Conservation (phyloP, 768 basidiomycete species). For the Daedalea quercina region DNA sequence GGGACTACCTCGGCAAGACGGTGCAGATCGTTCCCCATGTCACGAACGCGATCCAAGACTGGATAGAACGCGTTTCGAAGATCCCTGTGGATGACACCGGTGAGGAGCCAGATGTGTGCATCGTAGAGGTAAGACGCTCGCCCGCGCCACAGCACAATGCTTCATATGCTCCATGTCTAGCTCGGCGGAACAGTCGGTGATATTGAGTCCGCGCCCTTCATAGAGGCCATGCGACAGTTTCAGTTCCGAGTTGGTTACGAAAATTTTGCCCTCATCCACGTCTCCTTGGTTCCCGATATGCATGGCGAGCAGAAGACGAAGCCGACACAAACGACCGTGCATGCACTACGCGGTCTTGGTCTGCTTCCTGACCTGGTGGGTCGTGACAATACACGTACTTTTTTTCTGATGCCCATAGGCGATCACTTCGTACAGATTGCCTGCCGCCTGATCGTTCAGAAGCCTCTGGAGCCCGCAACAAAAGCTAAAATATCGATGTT, state of each 20-base stretch:
- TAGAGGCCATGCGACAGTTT: slow-evolving; percentile 99
- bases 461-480: slow-evolving; percentile 76
- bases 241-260: slow-evolving; percentile 96
- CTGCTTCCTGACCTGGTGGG: slow-evolving; percentile 86
- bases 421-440: no score
- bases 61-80: slow-evolving; percentile 93
- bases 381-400: slow-evolving; percentile 7
- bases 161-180: slow-evolving; percentile 30
- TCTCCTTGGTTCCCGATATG: slow-evolving; percentile 97
- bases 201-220: slow-evolving; percentile 96
- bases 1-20: slow-evolving; percentile 92
- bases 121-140: slow-evolving; percentile 68
- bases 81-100: slow-evolving; percentile 93
- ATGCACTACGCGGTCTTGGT: slow-evolving; percentile 88
- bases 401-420: no score
- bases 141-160: neutral
- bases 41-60: slow-evolving; percentile 96
- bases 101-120: slow-evolving; percentile 92
- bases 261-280: slow-evolving; percentile 95
- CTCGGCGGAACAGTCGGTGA: slow-evolving; percentile 98
- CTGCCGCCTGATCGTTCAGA: slow-evolving; percentile 76
- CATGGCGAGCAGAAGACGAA: slow-evolving; percentile 99
- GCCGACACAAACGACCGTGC: slow-evolving; percentile 95
- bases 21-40: slow-evolving; percentile 98
- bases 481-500: slow-evolving; percentile 99